Evolutionary conservation across 23 red algal species (phyloP), one percentile per base, ranked within the genome.

Genomic region (Porphyridium purpureum): DNA sequence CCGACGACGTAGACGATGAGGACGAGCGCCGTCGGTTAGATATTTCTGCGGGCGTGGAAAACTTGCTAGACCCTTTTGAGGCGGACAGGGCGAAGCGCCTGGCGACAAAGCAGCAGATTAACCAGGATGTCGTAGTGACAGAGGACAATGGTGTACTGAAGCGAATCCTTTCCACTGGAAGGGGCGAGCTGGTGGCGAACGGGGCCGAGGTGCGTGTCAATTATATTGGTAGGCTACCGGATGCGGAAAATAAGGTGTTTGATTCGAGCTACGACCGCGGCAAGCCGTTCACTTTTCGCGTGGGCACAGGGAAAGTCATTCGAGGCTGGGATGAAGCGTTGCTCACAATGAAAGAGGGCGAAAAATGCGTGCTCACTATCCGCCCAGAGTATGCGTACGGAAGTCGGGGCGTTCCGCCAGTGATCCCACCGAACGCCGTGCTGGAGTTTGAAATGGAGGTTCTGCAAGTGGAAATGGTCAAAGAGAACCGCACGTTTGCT

Each of bases 381-480:
- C 35, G 36, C 20, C 69, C 69, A 1, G 32, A 23, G 26, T 74
- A 74, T 29, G 69, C 69, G 30, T 74, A 74, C 19, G 69, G 69
- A 62, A 21, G 41, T 25, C 56, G 46, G 38, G 69, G 69, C 2
- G 69, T 74, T 19, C 69, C 69, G 29, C 69, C 69, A 14, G 54
- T 60, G 15, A 74, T 74, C 32, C 69, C 69, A 28, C 54, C 69
- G 1, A 31, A 33, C 5, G 69, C 69, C 1, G 47, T 2, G 21
- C 54, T 74, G 2, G 50, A 32, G 56, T 74, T 74, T 48, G 69
- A 74, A 21, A 32, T 74, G 25, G 34, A 74, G 35, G 49, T 74
- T 8, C 7, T 74, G 5, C 34, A 72, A 4, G 66, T 72, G 41
- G 5, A 53, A 29, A n/a, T 5, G 5, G 14, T 4, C 15, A 4